Percentiles rank a stretch among this genome's conserved stretches.
phyloP scores from a whole-genome alignment of 441 rosid species.

The Bocquillonia castaneifolia region DNA sequence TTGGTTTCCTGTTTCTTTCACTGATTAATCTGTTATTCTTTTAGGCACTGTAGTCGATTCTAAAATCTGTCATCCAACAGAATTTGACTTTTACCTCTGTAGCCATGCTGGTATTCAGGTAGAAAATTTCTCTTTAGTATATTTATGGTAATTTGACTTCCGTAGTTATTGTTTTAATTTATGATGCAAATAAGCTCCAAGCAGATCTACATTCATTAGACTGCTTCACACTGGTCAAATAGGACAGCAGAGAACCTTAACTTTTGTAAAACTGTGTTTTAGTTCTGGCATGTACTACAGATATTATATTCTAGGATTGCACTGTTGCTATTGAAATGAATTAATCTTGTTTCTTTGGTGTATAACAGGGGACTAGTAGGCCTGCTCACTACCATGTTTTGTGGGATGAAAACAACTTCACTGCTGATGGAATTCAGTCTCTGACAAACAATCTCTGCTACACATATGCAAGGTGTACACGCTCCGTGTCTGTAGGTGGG shows the following conservation, averaged over 20 bases:
- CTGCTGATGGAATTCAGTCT: slow-evolving; percentile 96
- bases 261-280: no score
- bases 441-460: slow-evolving; percentile 94
- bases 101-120: slow-evolving; percentile 99
- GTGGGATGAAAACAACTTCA: slow-evolving; percentile 98
- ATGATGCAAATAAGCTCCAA: no score
- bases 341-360: slow-evolving; percentile 6
- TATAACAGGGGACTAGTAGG: slow-evolving; percentile 84
- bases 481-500: slow-evolving; percentile 93
- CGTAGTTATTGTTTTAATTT: not conserved
- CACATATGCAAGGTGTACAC: slow-evolving; percentile 95
- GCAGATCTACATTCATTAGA: not conserved
- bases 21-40: not conserved
- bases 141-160: not conserved
- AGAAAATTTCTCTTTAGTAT: slow-evolving; percentile 11
- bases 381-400: slow-evolving; percentile 99
- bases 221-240: not conserved
- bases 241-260: no score
- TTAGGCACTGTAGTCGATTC: slow-evolving; percentile 93
- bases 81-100: slow-evolving; percentile 91
- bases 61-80: slow-evolving; percentile 92
- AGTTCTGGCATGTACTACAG: not conserved
- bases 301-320: not conserved
- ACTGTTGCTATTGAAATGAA: not conserved
- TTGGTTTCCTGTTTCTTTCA: not conserved